Conservation (phyloP, 2,329 filamentous ascomycete species). For the Paecilomyces fulvus region DNA sequence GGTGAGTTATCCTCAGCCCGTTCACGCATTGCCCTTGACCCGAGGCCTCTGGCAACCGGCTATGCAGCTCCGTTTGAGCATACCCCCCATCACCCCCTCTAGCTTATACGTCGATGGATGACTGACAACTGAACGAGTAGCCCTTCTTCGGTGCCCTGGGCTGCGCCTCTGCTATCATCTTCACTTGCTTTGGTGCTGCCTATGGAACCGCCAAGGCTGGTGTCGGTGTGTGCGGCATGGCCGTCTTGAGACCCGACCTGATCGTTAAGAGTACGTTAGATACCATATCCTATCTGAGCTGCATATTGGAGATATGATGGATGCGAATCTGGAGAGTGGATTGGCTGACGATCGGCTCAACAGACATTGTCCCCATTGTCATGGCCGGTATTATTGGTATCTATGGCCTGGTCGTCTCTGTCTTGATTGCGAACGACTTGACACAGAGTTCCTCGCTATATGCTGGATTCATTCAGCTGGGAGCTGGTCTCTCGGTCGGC, state of each 20-base stretch:
- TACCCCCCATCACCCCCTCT: background rate
- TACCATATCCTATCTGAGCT: background rate
- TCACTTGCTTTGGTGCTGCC: slow-evolving; percentile 91
- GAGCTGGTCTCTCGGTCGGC: slow-evolving; percentile 73
- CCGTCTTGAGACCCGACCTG: slow-evolving; percentile 92
- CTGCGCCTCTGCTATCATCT: slow-evolving; percentile 89
- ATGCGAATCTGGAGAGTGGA: background rate
- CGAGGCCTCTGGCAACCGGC: background rate
- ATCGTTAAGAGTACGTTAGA: slow-evolving; percentile 90
- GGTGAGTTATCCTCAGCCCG: slow-evolving; percentile 60
- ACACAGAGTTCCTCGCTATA: slow-evolving; percentile 65
- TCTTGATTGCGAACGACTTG: slow-evolving; percentile 74
- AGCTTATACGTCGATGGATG: background rate
- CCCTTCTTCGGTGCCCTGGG: slow-evolving; percentile 98
- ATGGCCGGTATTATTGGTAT: slow-evolving; percentile 99
- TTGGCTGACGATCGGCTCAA: slow-evolving; percentile 9
- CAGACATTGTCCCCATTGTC: slow-evolving; percentile 99
- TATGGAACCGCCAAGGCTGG: slow-evolving; percentile 99
- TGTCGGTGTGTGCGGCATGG: slow-evolving; percentile 97
- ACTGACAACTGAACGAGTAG: slow-evolving; percentile 33
- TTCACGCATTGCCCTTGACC: slow-evolving; percentile 2
- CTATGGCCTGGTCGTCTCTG: slow-evolving; percentile 83
- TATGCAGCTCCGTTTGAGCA: background rate
- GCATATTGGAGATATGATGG: slow-evolving; percentile 7
- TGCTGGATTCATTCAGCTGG: slow-evolving; percentile 77